A percentile compares a stretch with the other conserved stretches of the same genome.
phyloP scores from a whole-genome alignment of 495 filamentous ascomycete genomes.

The Podospora pseudoanserina region DNA sequence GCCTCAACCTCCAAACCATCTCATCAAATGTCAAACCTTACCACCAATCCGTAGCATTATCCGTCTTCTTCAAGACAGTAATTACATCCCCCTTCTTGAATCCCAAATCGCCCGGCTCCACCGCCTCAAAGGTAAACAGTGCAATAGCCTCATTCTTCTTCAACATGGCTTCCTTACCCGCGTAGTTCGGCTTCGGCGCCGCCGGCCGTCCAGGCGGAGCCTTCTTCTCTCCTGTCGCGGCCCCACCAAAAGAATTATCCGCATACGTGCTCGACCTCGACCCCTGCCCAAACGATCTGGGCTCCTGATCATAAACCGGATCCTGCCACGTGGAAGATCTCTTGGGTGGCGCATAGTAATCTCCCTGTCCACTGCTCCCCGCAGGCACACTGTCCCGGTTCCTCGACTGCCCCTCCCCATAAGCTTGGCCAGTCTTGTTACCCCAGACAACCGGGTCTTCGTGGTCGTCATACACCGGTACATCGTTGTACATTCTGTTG shows the following conservation, averaged over 20 bases:
- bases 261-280: conserved; percentile 43
- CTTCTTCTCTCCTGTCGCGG: conserved; percentile 42
- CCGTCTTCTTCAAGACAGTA: conserved; percentile 95
- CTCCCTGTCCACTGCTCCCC: conserved; percentile 2
- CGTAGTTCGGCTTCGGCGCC: conserved; percentile 83
- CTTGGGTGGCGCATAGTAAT: conserved; percentile 43
- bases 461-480: conserved; percentile 82
- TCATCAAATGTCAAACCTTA: conserved; percentile 38
- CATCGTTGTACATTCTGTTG: conserved; percentile 88
- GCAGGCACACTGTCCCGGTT: conserved; percentile 41
- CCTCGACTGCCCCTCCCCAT: conserved; percentile 66
- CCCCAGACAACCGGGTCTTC: conserved; percentile 96
- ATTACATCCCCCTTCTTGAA: conserved; percentile 98
- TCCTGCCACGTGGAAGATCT: conserved; percentile 84
- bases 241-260: conserved; percentile 36
- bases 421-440: conserved; percentile 67
- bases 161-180: conserved; percentile 58
- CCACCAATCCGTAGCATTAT: conserved; percentile 89
- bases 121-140: conserved; percentile 87
- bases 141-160: conserved; percentile 84
- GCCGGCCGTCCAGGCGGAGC: conserved; percentile 62
- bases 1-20: not conserved
- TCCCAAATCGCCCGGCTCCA: conserved; percentile 85
- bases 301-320: conserved; percentile 74
- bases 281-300: conserved; percentile 44